phyloP scores from a whole-genome alignment of 805 yeast species.

The Metschnikowia noctiluminum region DNA sequence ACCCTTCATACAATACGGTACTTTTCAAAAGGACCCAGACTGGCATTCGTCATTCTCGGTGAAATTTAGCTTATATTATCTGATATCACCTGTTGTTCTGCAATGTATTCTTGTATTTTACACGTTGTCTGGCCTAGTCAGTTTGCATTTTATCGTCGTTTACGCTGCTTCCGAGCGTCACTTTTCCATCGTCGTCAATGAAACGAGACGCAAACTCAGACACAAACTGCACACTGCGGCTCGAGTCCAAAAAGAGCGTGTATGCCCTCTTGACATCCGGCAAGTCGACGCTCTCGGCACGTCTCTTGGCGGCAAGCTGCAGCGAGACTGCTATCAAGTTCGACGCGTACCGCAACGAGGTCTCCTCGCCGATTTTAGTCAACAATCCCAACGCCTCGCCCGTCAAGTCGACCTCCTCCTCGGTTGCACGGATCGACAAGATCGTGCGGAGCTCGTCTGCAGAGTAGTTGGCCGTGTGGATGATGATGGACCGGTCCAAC shows the following conservation, averaged over 20 bases:
- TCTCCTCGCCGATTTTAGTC: conserved; percentile 85
- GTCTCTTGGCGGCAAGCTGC: conserved; percentile 79
- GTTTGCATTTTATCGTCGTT: conserved; percentile 40
- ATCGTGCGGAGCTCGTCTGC: conserved; percentile 85
- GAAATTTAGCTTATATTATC: too few relatives aligned
- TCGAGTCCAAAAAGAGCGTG: conserved; percentile 81
- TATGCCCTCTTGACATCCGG: conserved; percentile 86
- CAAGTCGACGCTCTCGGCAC: conserved; percentile 65
- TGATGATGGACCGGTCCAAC: conserved; percentile 89
- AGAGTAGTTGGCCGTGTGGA: conserved; percentile 76
- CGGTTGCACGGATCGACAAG: conserved; percentile 83
- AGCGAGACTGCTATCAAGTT: conserved; percentile 88
- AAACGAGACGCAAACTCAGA: conserved; percentile 65
- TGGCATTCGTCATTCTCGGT: too few relatives aligned
- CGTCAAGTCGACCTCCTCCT: conserved; percentile 84
- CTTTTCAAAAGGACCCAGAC: too few relatives aligned
- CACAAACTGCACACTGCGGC: conserved; percentile 82
- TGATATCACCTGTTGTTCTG: too few relatives aligned
- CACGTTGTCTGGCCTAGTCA: conserved; percentile 10
- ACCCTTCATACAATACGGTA: too few relatives aligned
- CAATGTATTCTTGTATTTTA: background rate
- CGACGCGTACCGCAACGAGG: conserved; percentile 88
- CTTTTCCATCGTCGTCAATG: conserved; percentile 77
- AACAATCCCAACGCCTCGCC: conserved; percentile 82
- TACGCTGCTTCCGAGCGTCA: conserved; percentile 42